Conservation (phyloP, 768 basidiomycete genomes). For the Hygrocybe punicea region DNA sequence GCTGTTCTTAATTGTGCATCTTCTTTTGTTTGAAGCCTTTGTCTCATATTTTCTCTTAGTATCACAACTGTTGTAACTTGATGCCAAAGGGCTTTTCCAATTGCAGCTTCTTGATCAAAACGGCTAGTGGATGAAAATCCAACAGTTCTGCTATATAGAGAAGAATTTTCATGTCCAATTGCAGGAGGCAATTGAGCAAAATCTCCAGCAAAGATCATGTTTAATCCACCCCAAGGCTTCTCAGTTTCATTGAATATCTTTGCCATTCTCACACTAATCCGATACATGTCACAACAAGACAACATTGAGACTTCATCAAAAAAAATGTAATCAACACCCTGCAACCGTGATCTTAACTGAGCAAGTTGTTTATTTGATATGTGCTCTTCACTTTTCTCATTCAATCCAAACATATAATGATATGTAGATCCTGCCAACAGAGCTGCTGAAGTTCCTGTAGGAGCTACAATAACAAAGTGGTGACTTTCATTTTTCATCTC, state of each 20-base stretch:
- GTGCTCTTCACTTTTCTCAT: background rate
- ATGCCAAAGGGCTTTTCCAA: constrained; percentile 31
- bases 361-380: background rate
- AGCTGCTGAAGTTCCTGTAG: constrained; percentile 27
- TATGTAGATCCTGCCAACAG: constrained; percentile 26
- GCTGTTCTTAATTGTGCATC: constrained; percentile 18
- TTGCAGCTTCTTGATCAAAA: constrained; percentile 13
- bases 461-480: constrained; percentile 25
- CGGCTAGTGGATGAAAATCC: background rate
- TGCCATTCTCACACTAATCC: constrained; percentile 27
- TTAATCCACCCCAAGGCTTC: constrained; percentile 34
- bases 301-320: constrained; percentile 38
- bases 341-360: constrained; percentile 6
- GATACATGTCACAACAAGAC: constrained; percentile 29
- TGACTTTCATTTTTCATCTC: constrained; percentile 20
- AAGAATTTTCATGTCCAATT: constrained; percentile 6
- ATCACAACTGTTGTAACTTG: constrained; percentile 32
- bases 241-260: constrained; percentile 13
- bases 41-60: constrained; percentile 33
- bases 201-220: constrained; percentile 39
- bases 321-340: constrained; percentile 27
- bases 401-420: constrained; percentile 14
- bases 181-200: constrained; percentile 34
- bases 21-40: constrained; percentile 12
- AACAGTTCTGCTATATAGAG: constrained; percentile 15